phyloP scores from a whole-genome alignment of 2,329 filamentous ascomycete genomes.

The Aspergillus sp. region DNA sequence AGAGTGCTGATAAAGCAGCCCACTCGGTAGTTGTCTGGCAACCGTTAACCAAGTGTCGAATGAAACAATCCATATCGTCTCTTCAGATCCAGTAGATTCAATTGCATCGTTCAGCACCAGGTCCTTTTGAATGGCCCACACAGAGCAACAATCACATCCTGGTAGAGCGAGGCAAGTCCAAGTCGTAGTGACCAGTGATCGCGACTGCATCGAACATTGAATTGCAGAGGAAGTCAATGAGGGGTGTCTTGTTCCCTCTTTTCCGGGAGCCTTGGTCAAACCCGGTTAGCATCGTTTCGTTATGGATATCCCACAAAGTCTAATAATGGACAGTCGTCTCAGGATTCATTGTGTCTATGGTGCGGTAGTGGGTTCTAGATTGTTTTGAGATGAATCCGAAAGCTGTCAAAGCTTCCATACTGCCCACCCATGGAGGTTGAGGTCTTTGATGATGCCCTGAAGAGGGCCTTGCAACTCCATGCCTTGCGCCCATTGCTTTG shows the following conservation, averaged over 20 bases:
- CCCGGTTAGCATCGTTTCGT: no score
- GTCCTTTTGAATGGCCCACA: conserved; percentile 84
- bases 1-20: conserved; percentile 74
- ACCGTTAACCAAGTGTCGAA: conserved; percentile 73
- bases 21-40: conserved; percentile 80
- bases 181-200: no score
- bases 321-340: neutral
- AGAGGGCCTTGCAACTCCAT: conserved; percentile 75
- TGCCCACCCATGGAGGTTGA: conserved; percentile 63
- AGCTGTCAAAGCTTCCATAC: conserved; percentile 61
- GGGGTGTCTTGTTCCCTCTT: no score
- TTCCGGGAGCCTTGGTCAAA: no score
- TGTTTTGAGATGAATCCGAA: neutral
- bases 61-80: conserved; percentile 73
- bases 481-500: conserved; percentile 75
- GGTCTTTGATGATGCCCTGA: conserved; percentile 66
- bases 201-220: no score
- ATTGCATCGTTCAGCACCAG: conserved; percentile 91
- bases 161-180: no score
- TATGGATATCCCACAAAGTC: neutral
- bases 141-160: conserved; percentile 90
- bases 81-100: conserved; percentile 80
- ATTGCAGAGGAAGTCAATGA: no score
- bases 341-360: conserved; percentile 1
- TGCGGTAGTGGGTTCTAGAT: neutral